Evolutionary conservation across 2,329 filamentous ascomycete genomes (phyloP), one percentile per base, ranked within the genome.

Genomic region (Chaetomium strumarium): DNA sequence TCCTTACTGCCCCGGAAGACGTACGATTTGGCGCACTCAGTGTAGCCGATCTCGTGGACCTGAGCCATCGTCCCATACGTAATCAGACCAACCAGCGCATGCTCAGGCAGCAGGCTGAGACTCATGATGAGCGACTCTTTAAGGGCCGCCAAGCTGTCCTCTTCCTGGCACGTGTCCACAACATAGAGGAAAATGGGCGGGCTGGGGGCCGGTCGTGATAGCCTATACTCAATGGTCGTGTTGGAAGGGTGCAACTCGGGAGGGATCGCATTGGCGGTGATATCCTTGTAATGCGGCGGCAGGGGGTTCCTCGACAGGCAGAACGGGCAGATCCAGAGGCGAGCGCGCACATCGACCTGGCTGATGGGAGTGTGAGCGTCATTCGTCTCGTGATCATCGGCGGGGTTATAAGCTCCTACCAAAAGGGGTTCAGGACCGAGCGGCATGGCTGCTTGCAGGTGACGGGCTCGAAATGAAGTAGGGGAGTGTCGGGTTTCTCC

Each of bases 1-100:
- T 99, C 93, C 76, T 97, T 99, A 77, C 85, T 96, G 37, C 93
- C 93, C 52, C 92, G 84, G 79, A 99, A 99, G 39, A 99, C 93
- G 65, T 96, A 99, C 6, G 92, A 96, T 73, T 97, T 99, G 60
- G 93, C 90, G 71, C 93, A 99, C 72, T 97, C 93, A 51, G 88
- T 91, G 68, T 99, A 99, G 51, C 93, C 93, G 61, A 99, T 89
- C 72, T 99, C 93, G 68, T 99, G 93, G 16, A 99, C 90, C 81
- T 96, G 91, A 31, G 90, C 84, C 90, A 96, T 97, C 40, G 93
- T 97, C 57, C 93, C 93, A 66, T 83, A 95, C 43, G 89, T 93
- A 63, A 95, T 87, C 55, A 95, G 72, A 36, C 88, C 89, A 43
- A 95, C 89, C 30, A 93, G 75, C 20, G 88, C 85, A 66, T 90